phyloP scores from a whole-genome alignment of 2,329 filamentous ascomycete genomes.

The Colletotrichum sp. region DNA sequence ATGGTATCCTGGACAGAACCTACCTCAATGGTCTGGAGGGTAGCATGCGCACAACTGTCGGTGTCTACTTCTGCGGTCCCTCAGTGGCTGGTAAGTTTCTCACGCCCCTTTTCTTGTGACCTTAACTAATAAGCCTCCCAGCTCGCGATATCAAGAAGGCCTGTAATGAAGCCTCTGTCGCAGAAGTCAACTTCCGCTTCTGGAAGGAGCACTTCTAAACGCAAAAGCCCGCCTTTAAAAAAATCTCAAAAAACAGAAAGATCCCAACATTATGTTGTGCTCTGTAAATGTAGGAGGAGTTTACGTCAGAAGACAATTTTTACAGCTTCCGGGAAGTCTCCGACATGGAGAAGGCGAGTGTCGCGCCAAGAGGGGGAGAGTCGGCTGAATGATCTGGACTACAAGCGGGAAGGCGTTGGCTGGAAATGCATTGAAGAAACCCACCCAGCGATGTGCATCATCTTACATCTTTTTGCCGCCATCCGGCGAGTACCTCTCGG shows the following conservation, averaged over 20 bases:
- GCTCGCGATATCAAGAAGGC: constrained; percentile 87
- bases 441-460: constrained; percentile 17
- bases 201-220: constrained; percentile 93
- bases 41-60: constrained; percentile 81
- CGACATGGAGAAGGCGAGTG: neutral
- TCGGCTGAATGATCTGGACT: neutral
- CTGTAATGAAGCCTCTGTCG: constrained; percentile 72
- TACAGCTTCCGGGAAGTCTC: neutral
- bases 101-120: neutral
- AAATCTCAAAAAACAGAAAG: neutral
- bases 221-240: neutral
- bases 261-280: neutral
- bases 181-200: constrained; percentile 91
- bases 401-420: constrained; percentile 16
- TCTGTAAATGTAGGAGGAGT: constrained; percentile 5
- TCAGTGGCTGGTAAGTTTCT: constrained; percentile 66
- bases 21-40: constrained; percentile 86
- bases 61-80: constrained; percentile 97
- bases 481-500: neutral
- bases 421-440: constrained; percentile 14
- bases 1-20: constrained; percentile 83
- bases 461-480: constrained; percentile 11
- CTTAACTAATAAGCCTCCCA: constrained; percentile 46
- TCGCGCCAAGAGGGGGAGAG: neutral
- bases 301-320: neutral